Evolutionary conservation across 2,329 filamentous ascomycete genomes (phyloP).

Genomic region (Fusarium guadeloupense): DNA sequence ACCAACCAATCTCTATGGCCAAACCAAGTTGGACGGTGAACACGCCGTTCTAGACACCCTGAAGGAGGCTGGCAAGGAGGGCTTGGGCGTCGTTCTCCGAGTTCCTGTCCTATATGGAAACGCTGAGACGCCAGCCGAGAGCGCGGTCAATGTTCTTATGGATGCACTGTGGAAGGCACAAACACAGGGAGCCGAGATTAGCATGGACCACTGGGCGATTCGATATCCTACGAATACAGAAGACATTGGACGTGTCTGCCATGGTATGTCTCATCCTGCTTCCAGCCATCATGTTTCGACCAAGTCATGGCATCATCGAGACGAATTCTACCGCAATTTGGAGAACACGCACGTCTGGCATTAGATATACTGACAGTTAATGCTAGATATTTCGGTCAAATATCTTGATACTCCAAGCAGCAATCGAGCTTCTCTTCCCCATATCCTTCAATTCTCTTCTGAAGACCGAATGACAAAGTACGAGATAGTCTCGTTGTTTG

Average conservation of each 20-base stretch:
- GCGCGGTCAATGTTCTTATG: slow-evolving; percentile 83
- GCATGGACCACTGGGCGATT: slow-evolving; percentile 87
- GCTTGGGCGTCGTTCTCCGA: slow-evolving; percentile 74
- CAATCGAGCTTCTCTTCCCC: slow-evolving; percentile 65
- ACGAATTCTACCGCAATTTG: neutral
- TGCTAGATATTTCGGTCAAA: slow-evolving; percentile 72
- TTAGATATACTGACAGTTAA: neutral
- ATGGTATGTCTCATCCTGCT: slow-evolving; percentile 57
- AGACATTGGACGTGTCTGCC: slow-evolving; percentile 82
- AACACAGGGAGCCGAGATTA: slow-evolving; percentile 67
- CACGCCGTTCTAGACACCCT: slow-evolving; percentile 72
- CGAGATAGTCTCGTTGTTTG: slow-evolving; percentile 82
- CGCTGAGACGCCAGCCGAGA: slow-evolving; percentile 76
- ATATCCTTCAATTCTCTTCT: slow-evolving; percentile 83
- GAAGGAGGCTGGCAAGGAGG: slow-evolving; percentile 56
- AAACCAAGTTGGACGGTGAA: slow-evolving; percentile 70
- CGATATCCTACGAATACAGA: slow-evolving; percentile 90
- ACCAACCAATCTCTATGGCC: slow-evolving; percentile 80
- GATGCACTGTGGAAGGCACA: slow-evolving; percentile 80
- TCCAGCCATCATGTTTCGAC: slow-evolving; percentile 18
- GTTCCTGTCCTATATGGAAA: slow-evolving; percentile 87
- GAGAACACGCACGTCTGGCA: neutral
- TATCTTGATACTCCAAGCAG: slow-evolving; percentile 65
- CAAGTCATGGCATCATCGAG: neutral
- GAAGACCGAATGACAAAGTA: slow-evolving; percentile 91